Conservation (phyloP, 2,329 filamentous ascomycete genomes). For the Leptodontidium sp. region DNA sequence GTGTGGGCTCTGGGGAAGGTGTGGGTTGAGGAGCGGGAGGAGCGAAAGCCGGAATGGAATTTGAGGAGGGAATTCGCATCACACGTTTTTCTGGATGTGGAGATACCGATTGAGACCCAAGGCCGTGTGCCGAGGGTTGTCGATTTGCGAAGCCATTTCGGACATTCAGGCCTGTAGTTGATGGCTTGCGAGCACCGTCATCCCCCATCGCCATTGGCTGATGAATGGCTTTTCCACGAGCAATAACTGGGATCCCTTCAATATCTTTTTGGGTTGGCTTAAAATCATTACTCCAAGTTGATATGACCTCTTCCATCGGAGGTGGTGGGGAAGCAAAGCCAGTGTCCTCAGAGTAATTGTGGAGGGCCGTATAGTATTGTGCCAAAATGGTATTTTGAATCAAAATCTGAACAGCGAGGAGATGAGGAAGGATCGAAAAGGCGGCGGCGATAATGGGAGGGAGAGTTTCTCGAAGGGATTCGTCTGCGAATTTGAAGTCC, state of each 20-base stretch:
- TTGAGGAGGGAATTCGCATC: constrained; percentile 39
- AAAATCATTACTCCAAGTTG: constrained; percentile 70
- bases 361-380: constrained; percentile 79
- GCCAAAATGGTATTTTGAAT: constrained; percentile 82
- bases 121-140: constrained; percentile 52
- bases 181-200: constrained; percentile 40
- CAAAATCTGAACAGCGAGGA: constrained; percentile 74
- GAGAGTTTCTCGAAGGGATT: constrained; percentile 74
- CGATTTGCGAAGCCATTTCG: constrained; percentile 52
- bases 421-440: constrained; percentile 76
- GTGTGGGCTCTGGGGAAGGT: constrained; percentile 37
- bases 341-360: constrained; percentile 75
- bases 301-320: constrained; percentile 74
- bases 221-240: constrained; percentile 71
- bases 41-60: constrained; percentile 29
- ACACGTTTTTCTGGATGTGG: constrained; percentile 38
- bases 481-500: constrained; percentile 79
- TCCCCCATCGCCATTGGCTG: constrained; percentile 54
- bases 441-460: constrained; percentile 75
- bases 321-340: constrained; percentile 76
- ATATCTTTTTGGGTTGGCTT: constrained; percentile 70
- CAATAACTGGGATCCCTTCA: constrained; percentile 70
- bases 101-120: constrained; percentile 33
- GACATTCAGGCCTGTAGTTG: constrained; percentile 44
- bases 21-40: constrained; percentile 36